phyloP scores from a whole-genome alignment of 1,284 basidiomycete genomes.

The Gymnopus androsaceus region DNA sequence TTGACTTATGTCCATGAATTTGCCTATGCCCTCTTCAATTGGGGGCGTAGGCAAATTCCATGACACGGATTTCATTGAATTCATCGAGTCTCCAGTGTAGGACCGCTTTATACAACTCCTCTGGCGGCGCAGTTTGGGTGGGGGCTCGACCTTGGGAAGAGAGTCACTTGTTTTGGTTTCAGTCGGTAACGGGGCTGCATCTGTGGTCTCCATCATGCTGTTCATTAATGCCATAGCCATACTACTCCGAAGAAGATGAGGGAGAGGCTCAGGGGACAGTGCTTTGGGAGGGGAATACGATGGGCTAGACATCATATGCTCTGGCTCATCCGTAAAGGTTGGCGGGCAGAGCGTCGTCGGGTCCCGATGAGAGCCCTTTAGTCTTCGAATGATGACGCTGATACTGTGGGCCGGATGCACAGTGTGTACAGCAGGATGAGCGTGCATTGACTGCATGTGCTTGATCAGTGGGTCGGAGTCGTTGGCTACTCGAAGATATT shows the following conservation, averaged over 20 bases:
- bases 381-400: constrained; percentile 9
- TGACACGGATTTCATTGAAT: constrained; percentile 66
- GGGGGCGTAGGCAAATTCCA: constrained; percentile 72
- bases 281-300: constrained; percentile 2
- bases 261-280: constrained; percentile 12
- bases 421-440: constrained; percentile 34
- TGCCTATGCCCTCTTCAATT: constrained; percentile 58
- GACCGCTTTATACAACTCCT: constrained; percentile 65
- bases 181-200: neutral
- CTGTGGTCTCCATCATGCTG: neutral
- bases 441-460: constrained; percentile 22
- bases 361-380: neutral
- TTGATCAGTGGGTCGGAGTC: constrained; percentile 10
- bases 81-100: constrained; percentile 57
- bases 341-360: neutral
- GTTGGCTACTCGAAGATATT: constrained; percentile 15
- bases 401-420: constrained; percentile 7
- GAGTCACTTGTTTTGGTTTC: neutral
- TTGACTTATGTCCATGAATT: constrained; percentile 53
- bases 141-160: constrained; percentile 6
- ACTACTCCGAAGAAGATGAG: constrained; percentile 8
- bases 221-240: constrained; percentile 11
- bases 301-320: constrained; percentile 10
- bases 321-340: constrained; percentile 8
- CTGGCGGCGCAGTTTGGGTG: constrained; percentile 41